Evolutionary conservation across 345 rosid species (phyloP).

Genomic region (Nasturtium officinale): DNA sequence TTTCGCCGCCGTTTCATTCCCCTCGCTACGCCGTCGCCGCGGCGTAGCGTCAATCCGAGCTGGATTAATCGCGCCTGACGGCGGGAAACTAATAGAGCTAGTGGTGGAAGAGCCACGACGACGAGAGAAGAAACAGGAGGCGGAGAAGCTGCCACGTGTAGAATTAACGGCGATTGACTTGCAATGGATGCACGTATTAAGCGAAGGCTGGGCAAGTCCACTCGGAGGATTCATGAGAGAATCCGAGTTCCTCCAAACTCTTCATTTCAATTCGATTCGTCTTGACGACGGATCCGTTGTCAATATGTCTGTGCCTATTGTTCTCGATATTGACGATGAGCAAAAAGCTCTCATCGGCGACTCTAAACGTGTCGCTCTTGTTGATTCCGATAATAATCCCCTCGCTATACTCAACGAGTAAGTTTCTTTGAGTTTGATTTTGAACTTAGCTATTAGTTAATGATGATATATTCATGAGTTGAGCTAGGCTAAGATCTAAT

Average conservation of each 20-base stretch:
- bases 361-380: slow-evolving; percentile 70
- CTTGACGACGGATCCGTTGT: slow-evolving; percentile 85
- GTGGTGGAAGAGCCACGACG: slow-evolving; percentile 58
- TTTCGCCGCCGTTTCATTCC: slow-evolving; percentile 47
- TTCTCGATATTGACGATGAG: slow-evolving; percentile 75
- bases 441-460: not conserved
- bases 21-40: slow-evolving; percentile 34
- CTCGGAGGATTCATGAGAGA: slow-evolving; percentile 95
- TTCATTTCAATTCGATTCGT: slow-evolving; percentile 97
- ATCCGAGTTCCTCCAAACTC: slow-evolving; percentile 99
- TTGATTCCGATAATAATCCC: slow-evolving; percentile 61
- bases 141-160: slow-evolving; percentile 60
- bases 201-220: slow-evolving; percentile 99
- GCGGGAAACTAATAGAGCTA: slow-evolving; percentile 79
- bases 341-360: slow-evolving; percentile 73
- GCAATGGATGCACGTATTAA: slow-evolving; percentile 95
- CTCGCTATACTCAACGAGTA: slow-evolving; percentile 86
- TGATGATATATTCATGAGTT: slow-evolving; percentile 14
- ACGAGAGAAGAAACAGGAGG: slow-evolving; percentile 63
- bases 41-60: slow-evolving; percentile 36
- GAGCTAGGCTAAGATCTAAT: slow-evolving; percentile 4
- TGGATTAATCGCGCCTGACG: slow-evolving; percentile 83
- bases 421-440: slow-evolving; percentile 34
- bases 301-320: slow-evolving; percentile 98
- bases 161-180: slow-evolving; percentile 71